Percentiles rank a stretch among this genome's conserved stretches.
Evolutionary conservation across 2,329 filamentous ascomycete genomes (phyloP).

Genomic region (Fusarium newnesense): DNA sequence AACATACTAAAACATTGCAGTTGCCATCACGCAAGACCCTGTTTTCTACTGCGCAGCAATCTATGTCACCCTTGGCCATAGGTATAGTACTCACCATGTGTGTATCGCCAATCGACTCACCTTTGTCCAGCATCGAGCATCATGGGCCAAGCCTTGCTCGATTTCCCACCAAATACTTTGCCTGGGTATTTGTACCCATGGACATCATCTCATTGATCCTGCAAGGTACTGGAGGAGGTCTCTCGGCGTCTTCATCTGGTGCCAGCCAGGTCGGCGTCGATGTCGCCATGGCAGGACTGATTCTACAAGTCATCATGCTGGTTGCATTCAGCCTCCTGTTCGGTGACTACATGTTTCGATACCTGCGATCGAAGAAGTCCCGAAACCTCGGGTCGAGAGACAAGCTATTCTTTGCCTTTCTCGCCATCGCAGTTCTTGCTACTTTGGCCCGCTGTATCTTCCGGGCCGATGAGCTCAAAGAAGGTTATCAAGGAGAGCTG

Average conservation of each 20-base stretch:
- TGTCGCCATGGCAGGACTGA: slow-evolving; percentile 60
- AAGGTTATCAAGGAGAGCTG: slow-evolving; percentile 62
- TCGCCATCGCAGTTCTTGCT: slow-evolving; percentile 60
- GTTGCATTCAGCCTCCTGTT: slow-evolving; percentile 56
- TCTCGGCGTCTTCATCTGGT: slow-evolving; percentile 50
- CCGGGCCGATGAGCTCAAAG: slow-evolving; percentile 65
- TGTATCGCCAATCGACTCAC: not conserved
- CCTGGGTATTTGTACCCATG: slow-evolving; percentile 56
- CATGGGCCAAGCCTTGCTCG: slow-evolving; percentile 47
- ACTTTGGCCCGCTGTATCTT: slow-evolving; percentile 68
- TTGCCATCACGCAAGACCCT: slow-evolving; percentile 56
- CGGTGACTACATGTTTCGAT: slow-evolving; percentile 52
- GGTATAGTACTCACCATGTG: not conserved
- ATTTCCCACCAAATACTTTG: slow-evolving; percentile 48
- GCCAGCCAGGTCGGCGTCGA: slow-evolving; percentile 56
- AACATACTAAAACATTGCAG: not conserved
- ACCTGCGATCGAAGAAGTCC: slow-evolving; percentile 9
- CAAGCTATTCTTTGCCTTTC: slow-evolving; percentile 49
- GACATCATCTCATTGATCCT: slow-evolving; percentile 62
- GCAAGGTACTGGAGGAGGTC: slow-evolving; percentile 61
- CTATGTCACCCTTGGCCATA: slow-evolving; percentile 39
- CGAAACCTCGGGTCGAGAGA: not conserved
- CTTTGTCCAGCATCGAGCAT: slow-evolving; percentile 43
- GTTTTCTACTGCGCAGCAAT: slow-evolving; percentile 52
- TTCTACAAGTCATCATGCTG: slow-evolving; percentile 60